Percentiles rank a stretch among this genome's conserved stretches.
Conservation (phyloP, 306 rosid genomes). For the Prunus mira region DNA sequence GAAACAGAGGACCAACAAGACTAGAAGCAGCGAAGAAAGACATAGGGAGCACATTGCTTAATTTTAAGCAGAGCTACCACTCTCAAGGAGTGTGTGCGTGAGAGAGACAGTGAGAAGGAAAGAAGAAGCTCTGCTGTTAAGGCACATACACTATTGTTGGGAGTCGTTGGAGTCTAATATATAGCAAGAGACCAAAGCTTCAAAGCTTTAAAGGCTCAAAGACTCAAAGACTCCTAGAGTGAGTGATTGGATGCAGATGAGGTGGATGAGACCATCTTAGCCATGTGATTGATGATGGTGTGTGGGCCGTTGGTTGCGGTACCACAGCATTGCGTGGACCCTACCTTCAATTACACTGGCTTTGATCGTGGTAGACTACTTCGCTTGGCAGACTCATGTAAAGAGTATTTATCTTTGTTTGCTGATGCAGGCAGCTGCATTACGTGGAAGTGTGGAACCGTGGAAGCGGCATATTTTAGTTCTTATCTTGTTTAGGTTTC, state of each 20-base stretch:
- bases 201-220: not conserved
- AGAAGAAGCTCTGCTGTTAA: too few species aligned
- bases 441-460: too few species aligned
- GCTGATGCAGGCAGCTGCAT: too few species aligned
- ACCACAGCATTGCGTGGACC: constrained; percentile 9
- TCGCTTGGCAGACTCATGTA: too few species aligned
- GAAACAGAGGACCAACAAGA: constrained; percentile 25
- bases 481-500: too few species aligned
- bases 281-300: constrained; percentile 27
- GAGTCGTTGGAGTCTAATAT: constrained; percentile 22
- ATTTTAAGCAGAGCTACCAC: not conserved
- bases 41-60: not conserved
- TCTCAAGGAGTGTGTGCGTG: constrained; percentile 14
- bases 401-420: not conserved
- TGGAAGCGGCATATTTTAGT: too few species aligned
- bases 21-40: constrained; percentile 30
- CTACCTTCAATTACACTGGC: not conserved
- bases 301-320: constrained; percentile 29
- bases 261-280: constrained; percentile 10
- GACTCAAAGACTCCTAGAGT: not conserved
- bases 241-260: constrained; percentile 25
- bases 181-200: not conserved
- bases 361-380: not conserved
- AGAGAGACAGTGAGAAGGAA: not conserved
- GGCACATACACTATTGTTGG: not conserved